Conservation (phyloP, 345 rosid species). For the Angophora floribunda region DNA sequence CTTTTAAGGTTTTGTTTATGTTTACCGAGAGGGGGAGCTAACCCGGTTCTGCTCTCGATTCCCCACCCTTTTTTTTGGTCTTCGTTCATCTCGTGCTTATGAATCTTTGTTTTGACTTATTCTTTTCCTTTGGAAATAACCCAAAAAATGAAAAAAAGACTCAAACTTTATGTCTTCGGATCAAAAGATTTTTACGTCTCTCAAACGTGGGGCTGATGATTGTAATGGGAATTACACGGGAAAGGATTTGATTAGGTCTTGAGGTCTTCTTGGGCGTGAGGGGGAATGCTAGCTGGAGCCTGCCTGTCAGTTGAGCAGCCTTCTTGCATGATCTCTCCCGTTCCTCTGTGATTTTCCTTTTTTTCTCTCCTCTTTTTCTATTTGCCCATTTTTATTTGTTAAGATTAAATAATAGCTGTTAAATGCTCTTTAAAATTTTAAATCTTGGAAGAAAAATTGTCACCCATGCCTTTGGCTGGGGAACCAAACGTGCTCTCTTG, state of each 20-base stretch:
- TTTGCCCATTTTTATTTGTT: not conserved
- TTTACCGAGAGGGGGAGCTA: not conserved
- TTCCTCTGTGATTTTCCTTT: not conserved
- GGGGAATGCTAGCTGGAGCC: constrained; percentile 76
- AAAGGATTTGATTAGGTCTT: constrained; percentile 36
- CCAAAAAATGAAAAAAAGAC: not conserved
- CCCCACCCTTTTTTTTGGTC: not conserved
- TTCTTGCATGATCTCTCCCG: constrained; percentile 73
- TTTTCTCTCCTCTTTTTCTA: not conserved
- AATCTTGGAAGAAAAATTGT: not conserved
- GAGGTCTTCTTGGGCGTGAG: constrained; percentile 33
- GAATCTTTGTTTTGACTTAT: not conserved
- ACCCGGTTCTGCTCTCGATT: not conserved
- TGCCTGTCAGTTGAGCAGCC: constrained; percentile 88
- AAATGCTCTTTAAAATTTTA: not conserved
- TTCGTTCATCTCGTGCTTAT: not conserved
- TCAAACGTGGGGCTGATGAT: constrained; percentile 24
- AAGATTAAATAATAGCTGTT: not conserved
- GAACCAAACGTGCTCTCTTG: constrained; percentile 52
- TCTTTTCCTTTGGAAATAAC: not conserved
- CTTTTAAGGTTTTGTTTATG: not conserved
- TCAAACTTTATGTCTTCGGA: not conserved
- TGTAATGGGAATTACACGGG: constrained; percentile 18
- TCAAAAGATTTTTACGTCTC: not conserved
- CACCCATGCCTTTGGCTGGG: not conserved